These are phyloP conservation scores for Arthrinium phaeospermum DNA, from an alignment of 2,329 filamentous ascomycete genomes.

Conservation along the genomic window DNA sequence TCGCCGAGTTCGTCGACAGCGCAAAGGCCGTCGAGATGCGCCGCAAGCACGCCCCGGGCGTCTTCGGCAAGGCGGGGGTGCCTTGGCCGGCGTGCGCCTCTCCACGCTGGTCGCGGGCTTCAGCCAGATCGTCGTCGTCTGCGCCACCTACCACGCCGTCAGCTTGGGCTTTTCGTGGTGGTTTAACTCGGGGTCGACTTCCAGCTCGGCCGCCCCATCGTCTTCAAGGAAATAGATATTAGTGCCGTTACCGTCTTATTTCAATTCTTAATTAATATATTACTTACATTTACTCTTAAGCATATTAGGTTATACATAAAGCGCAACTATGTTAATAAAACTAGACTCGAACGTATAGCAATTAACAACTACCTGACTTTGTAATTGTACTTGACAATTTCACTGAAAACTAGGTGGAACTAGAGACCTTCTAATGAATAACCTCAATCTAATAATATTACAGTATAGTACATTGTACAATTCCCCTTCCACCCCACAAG, in stretches of 20 bases:
- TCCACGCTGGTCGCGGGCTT: background rate
- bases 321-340: no score
- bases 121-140: constrained; percentile 15
- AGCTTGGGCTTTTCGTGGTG: background rate
- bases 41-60: constrained; percentile 36
- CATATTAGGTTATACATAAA: background rate
- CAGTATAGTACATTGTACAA: background rate
- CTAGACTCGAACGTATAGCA: no score
- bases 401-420: no score
- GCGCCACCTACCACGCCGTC: constrained; percentile 9
- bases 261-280: no score
- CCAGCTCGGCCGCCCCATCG: background rate
- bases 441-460: no score
- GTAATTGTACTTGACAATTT: no score
- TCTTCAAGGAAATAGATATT: background rate
- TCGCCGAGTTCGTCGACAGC: constrained; percentile 50
- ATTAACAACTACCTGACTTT: no score
- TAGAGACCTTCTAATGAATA: no score
- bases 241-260: no score
- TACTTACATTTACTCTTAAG: background rate
- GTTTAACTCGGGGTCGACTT: background rate
- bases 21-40: constrained; percentile 44
- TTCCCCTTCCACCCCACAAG: background rate
- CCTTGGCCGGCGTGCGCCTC: background rate
- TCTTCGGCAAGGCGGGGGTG: constrained; percentile 30